Percentiles rank a stretch among this genome's conserved stretches.
These are phyloP conservation scores for Claviceps monticola DNA, from an alignment of 2,329 filamentous ascomycete genomes.

Conservation along the genomic window DNA sequence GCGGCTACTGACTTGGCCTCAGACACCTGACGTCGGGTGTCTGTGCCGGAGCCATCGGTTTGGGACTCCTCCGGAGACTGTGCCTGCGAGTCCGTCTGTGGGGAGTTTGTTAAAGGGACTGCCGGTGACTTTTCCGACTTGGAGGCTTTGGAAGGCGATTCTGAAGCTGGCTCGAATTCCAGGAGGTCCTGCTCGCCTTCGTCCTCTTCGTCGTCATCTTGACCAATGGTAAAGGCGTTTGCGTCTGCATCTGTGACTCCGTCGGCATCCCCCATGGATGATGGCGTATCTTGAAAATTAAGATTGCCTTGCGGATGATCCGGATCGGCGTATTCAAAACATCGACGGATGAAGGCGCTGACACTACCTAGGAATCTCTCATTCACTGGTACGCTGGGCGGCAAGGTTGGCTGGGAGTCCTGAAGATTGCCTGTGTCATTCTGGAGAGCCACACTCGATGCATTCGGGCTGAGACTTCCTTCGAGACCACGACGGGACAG, in stretches of 20 bases:
- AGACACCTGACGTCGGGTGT: conserved; percentile 28
- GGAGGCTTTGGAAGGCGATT: conserved; percentile 27
- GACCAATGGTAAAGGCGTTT: conserved; percentile 59
- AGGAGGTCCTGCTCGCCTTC: conserved; percentile 45
- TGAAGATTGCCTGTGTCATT: conserved; percentile 17
- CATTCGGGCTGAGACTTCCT: conserved; percentile 53
- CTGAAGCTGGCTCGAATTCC: conserved; percentile 34
- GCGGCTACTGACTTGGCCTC: conserved; percentile 62
- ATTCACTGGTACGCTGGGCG: conserved; percentile 49
- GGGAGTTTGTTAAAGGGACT: conserved; percentile 11
- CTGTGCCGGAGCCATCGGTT: conserved; percentile 7
- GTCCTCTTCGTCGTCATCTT: conserved; percentile 51
- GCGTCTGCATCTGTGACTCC: conserved; percentile 13
- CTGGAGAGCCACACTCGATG: conserved; percentile 40
- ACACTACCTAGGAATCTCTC: conserved; percentile 87
- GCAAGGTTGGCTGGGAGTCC: conserved; percentile 25
- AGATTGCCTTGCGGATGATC: conserved; percentile 54
- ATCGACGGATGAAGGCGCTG: conserved; percentile 87
- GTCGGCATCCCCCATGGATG: conserved; percentile 26
- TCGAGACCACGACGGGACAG: conserved; percentile 79
- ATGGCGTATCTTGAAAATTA: conserved; percentile 8
- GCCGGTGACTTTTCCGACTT: conserved; percentile 27
- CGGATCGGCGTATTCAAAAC: conserved; percentile 96
- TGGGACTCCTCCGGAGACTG: not conserved
- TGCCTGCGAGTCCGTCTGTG: not conserved